Percentiles rank a stretch among this genome's conserved stretches.
Evolutionary conservation across 805 yeast species (phyloP).

Genomic region (Millerago galiae): DNA sequence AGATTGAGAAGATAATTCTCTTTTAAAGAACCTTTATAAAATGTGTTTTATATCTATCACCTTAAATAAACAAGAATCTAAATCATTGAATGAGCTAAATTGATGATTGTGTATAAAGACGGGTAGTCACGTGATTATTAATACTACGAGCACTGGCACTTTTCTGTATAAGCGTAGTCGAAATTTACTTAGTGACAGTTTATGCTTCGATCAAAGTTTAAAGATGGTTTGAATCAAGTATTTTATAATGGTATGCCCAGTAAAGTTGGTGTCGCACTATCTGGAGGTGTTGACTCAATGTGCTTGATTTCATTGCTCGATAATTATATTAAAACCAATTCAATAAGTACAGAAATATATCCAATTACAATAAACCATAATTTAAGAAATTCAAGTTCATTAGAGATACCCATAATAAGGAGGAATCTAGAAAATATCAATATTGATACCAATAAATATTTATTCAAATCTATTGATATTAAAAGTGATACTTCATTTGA

Average conservation of each 20-base stretch:
- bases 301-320: conserved; percentile 49
- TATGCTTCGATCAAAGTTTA: conserved; percentile 4
- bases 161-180: too few species aligned
- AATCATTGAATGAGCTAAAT: too few species aligned
- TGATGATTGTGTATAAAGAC: too few species aligned
- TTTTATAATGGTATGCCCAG: conserved; percentile 17
- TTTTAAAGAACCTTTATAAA: too few species aligned
- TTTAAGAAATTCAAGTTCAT: conserved; percentile 33
- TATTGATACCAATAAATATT: conserved; percentile 21
- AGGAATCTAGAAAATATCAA: conserved; percentile 13
- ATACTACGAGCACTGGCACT: too few species aligned
- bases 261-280: conserved; percentile 49
- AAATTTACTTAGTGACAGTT: too few species aligned
- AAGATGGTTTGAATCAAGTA: not conserved
- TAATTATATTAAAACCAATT: conserved; percentile 26
- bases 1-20: too few species aligned
- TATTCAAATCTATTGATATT: conserved; percentile 24
- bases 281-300: conserved; percentile 84
- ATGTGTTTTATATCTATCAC: too few species aligned
- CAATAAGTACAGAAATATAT: conserved; percentile 28
- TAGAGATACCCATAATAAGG: conserved; percentile 21
- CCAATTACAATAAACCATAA: conserved; percentile 68
- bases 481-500: conserved; percentile 38
- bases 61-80: too few species aligned
- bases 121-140: too few species aligned